phyloP scores from a whole-genome alignment of 2,329 filamentous ascomycete species.

The Pestalotiopsis sp. region DNA sequence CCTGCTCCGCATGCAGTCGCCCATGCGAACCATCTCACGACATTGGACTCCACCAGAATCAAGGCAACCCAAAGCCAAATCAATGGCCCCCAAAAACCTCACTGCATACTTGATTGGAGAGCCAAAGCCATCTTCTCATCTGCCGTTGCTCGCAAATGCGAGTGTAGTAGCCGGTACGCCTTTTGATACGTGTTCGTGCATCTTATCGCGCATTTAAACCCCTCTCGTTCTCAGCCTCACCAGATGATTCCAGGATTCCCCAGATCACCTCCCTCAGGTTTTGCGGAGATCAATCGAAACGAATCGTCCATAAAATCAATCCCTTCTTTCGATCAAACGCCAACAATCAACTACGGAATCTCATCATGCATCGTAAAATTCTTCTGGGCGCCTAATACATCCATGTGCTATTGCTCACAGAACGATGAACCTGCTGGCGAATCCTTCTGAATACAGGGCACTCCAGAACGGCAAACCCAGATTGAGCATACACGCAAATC shows the following conservation, averaged over 20 bases:
- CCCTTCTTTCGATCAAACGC: neutral
- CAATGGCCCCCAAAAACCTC: constrained; percentile 7
- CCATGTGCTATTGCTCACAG: neutral
- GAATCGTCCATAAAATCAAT: neutral
- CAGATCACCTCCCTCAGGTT: neutral
- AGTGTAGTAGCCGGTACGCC: neutral
- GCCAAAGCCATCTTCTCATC: constrained; percentile 5
- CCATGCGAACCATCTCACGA: constrained; percentile 8
- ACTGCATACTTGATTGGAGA: constrained; percentile 16
- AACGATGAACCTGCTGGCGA: constrained; percentile 12
- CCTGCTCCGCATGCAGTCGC: constrained; percentile 3
- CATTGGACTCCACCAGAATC: constrained; percentile 6
- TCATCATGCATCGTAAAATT: constrained; percentile 6
- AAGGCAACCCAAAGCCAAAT: constrained; percentile 4
- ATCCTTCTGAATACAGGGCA: neutral
- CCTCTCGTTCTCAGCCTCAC: constrained; percentile 11
- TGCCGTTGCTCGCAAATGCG: constrained; percentile 16
- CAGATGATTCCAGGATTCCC: neutral
- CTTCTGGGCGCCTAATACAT: neutral
- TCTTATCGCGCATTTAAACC: constrained; percentile 10
- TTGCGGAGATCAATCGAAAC: neutral
- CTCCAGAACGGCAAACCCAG: neutral
- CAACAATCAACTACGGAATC: neutral
- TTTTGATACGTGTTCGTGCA: constrained; percentile 16
- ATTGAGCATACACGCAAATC: neutral